phyloP scores from a whole-genome alignment of 495 filamentous ascomycete genomes.

The Polyplosphaeria fusca region DNA sequence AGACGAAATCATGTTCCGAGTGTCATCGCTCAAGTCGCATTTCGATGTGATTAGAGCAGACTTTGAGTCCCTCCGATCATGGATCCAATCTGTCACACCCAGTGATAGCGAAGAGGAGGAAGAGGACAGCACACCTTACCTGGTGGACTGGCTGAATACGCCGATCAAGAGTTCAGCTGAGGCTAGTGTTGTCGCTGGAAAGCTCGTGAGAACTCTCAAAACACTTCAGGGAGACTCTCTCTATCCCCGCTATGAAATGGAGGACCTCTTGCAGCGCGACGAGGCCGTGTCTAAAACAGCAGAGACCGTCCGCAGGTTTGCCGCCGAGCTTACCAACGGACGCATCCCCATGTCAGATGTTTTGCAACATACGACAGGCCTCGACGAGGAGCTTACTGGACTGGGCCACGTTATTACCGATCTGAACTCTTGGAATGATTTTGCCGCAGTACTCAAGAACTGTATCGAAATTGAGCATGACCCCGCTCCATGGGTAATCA shows the following conservation, averaged over 20 bases:
- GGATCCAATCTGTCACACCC: not conserved
- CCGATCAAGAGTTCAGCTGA: not conserved
- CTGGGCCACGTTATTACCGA: slow-evolving; percentile 59
- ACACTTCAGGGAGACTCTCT: slow-evolving; percentile 7
- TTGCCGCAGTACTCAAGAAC: slow-evolving; percentile 71
- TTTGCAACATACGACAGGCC: not conserved
- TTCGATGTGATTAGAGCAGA: not conserved
- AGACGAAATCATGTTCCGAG: slow-evolving; percentile 42
- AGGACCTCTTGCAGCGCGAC: slow-evolving; percentile 4
- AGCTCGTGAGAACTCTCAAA: slow-evolving; percentile 9
- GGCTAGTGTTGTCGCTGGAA: not conserved
- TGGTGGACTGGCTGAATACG: slow-evolving; percentile 1
- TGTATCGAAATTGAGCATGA: slow-evolving; percentile 81
- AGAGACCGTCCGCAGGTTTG: slow-evolving; percentile 1
- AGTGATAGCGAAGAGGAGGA: not conserved
- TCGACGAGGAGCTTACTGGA: not conserved
- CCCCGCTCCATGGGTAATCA: slow-evolving; percentile 77
- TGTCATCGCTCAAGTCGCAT: slow-evolving; percentile 9
- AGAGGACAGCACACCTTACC: not conserved
- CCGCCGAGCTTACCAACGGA: not conserved
- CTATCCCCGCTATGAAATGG: slow-evolving; percentile 6
- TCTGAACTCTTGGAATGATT: slow-evolving; percentile 62
- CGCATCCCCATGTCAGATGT: not conserved
- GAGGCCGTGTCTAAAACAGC: not conserved
- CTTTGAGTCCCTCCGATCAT: not conserved